A percentile compares a stretch with the other conserved stretches of the same genome.
Conservation (phyloP, 2,329 filamentous ascomycete genomes). For the Colletotrichum sublineola region DNA sequence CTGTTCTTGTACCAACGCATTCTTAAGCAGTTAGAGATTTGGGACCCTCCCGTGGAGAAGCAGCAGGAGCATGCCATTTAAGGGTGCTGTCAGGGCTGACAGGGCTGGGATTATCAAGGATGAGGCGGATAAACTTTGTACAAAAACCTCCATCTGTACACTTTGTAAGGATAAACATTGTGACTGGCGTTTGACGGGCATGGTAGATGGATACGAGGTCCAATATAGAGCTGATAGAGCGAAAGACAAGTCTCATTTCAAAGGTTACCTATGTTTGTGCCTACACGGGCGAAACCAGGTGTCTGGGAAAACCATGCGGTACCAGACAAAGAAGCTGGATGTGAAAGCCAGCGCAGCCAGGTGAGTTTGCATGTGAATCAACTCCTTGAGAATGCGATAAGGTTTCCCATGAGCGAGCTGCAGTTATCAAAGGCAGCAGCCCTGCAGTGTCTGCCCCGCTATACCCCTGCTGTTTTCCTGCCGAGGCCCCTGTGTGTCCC, state of each 20-base stretch:
- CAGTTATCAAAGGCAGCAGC: conserved; percentile 14
- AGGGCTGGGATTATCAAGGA: conserved; percentile 12
- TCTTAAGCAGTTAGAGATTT: conserved; percentile 78
- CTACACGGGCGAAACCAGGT: background rate
- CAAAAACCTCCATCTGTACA: conserved; percentile 39
- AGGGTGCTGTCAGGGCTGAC: conserved; percentile 10
- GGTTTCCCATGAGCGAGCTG: background rate
- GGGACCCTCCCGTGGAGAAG: conserved; percentile 53
- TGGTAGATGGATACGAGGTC: conserved; percentile 35
- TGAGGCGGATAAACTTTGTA: conserved; percentile 33
- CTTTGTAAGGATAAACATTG: conserved; percentile 41
- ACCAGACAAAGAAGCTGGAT: background rate
- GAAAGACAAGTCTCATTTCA: conserved; percentile 42
- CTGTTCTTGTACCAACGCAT: conserved; percentile 93
- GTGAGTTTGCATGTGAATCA: background rate
- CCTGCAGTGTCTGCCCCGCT: conserved; percentile 16
- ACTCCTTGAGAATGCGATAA: background rate
- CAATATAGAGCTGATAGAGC: conserved; percentile 43
- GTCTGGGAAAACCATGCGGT: background rate
- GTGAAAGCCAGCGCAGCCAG: background rate
- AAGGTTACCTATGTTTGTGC: background rate
- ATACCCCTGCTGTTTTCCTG: conserved; percentile 28
- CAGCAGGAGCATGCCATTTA: conserved; percentile 33
- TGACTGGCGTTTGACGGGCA: conserved; percentile 40
- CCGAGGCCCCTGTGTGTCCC: conserved; percentile 25